phyloP scores from a whole-genome alignment of 2,329 filamentous ascomycete species.

The Epichloe baconii region DNA sequence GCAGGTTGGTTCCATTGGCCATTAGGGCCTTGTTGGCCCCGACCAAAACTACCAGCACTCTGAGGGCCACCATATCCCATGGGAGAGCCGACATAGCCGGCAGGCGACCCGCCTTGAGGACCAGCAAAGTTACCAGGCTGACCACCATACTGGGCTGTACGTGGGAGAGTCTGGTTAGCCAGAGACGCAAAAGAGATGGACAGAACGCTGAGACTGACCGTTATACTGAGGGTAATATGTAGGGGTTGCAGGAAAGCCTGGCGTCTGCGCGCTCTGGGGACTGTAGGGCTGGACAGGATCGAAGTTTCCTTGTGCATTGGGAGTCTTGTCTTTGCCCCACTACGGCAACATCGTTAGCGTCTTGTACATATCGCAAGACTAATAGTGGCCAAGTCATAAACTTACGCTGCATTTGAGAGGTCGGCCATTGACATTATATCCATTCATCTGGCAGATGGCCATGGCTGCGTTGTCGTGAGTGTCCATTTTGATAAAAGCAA shows the following conservation, averaged over 20 bases:
- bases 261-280: slow-evolving; percentile 61
- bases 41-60: slow-evolving; percentile 74
- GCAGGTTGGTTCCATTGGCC: slow-evolving; percentile 40
- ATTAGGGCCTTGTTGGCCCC: slow-evolving; percentile 51
- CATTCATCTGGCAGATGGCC: slow-evolving; percentile 95
- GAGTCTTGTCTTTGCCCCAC: slow-evolving; percentile 99
- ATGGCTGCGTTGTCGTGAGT: slow-evolving; percentile 95
- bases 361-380: neutral
- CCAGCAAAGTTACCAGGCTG: slow-evolving; percentile 56
- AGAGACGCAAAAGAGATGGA: neutral
- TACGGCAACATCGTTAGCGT: slow-evolving; percentile 24
- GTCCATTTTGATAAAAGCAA: slow-evolving; percentile 99
- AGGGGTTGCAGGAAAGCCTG: slow-evolving; percentile 64
- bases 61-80: slow-evolving; percentile 60
- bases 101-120: slow-evolving; percentile 47
- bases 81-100: slow-evolving; percentile 50
- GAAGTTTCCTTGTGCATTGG: slow-evolving; percentile 52
- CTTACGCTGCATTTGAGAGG: slow-evolving; percentile 97
- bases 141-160: slow-evolving; percentile 41
- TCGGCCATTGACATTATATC: slow-evolving; percentile 94
- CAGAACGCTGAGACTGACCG: slow-evolving; percentile 39
- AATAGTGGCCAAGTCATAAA: slow-evolving; percentile 21
- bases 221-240: slow-evolving; percentile 93
- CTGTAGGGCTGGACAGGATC: slow-evolving; percentile 61
- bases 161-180: slow-evolving; percentile 4